Evolutionary conservation across 176 grass and related monocot species (phyloP).

Genomic region (Musa schizocarpa): DNA sequence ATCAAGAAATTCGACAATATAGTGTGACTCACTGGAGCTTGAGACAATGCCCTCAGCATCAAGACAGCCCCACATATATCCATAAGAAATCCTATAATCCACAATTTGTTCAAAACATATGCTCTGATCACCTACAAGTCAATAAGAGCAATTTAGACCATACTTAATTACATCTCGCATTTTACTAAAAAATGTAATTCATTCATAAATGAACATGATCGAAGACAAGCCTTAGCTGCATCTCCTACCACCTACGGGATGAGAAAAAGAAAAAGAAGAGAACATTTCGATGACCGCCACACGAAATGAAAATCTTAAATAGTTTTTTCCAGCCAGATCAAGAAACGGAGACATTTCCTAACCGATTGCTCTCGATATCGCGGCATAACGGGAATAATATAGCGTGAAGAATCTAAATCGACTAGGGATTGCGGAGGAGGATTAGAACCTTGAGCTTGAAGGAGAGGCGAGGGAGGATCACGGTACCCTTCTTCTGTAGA

Average conservation of each 20-base stretch:
- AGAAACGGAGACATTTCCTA: too few species aligned
- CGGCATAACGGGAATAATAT: background rate
- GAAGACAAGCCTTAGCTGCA: too few species aligned
- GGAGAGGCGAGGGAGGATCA: constrained; percentile 93
- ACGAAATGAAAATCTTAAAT: background rate
- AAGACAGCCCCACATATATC: too few species aligned
- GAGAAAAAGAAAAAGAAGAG: background rate
- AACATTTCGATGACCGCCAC: too few species aligned
- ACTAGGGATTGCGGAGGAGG: background rate
- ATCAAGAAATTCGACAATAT: too few species aligned
- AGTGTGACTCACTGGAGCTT: too few species aligned
- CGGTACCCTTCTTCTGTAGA: constrained; percentile 93
- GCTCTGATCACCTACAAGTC: constrained; percentile 64
- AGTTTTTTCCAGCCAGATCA: background rate
- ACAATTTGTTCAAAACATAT: constrained; percentile 25
- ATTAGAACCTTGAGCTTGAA: constrained; percentile 87
- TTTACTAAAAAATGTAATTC: background rate
- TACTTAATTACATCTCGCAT: background rate
- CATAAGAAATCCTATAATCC: too few species aligned
- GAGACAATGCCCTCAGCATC: too few species aligned
- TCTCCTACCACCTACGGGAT: too few species aligned
- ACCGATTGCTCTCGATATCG: too few species aligned
- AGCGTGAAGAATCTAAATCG: background rate
- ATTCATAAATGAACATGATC: too few species aligned
- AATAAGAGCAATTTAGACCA: background rate